Conservation (phyloP, 2,329 filamentous ascomycete genomes). For the Trichophyton verrucosum region DNA sequence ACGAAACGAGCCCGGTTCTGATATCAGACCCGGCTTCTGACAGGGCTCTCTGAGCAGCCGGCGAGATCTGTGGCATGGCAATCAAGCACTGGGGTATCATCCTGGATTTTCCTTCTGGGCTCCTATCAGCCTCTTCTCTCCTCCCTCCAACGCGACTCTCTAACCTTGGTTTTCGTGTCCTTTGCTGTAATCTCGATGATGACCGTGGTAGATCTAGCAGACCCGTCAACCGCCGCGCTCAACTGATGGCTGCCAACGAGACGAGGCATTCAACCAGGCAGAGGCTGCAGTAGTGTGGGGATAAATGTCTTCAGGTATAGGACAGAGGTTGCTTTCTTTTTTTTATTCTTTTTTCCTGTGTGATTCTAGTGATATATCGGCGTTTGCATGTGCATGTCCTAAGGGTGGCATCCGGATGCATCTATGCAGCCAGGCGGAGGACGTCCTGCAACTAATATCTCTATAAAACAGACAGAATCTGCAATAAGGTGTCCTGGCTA, state of each 20-base stretch:
- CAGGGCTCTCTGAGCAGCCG: constrained; percentile 9
- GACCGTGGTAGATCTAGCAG: not conserved
- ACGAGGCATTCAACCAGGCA: not conserved
- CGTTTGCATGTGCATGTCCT: not conserved
- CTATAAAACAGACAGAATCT: not conserved
- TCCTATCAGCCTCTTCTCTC: not conserved
- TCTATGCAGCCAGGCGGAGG: not conserved
- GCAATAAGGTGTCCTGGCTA: not conserved
- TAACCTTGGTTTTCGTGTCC: not conserved
- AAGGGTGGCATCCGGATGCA: not conserved
- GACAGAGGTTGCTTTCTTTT: not conserved
- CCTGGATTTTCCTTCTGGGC: not conserved
- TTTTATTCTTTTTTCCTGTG: no score
- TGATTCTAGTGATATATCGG: not conserved
- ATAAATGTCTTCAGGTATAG: not conserved
- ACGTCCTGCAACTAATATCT: not conserved
- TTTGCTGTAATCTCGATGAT: not conserved
- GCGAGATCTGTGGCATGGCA: not conserved
- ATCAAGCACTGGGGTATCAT: constrained; percentile 1
- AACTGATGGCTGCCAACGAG: not conserved
- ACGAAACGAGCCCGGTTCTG: constrained; percentile 7
- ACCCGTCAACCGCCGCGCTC: not conserved
- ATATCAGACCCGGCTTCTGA: constrained; percentile 7
- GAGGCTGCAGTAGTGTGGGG: not conserved
- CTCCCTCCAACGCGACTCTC: not conserved